Conservation (phyloP, 495 filamentous ascomycete species). For the Ascobolus immersus region DNA sequence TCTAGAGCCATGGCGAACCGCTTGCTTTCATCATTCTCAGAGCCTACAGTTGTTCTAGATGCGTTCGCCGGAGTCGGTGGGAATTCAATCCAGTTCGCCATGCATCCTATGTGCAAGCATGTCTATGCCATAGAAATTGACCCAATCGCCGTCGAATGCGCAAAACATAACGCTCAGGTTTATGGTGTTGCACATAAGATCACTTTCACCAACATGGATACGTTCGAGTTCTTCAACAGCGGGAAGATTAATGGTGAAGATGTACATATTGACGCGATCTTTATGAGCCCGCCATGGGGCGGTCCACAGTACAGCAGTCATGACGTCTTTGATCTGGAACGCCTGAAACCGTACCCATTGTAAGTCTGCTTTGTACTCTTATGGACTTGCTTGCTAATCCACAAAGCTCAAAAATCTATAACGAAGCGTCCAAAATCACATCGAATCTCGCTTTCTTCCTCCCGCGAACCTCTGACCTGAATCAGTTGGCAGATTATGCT, state of each 20-base stretch:
- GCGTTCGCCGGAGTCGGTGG: constrained; percentile 78
- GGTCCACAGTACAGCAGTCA: constrained; percentile 58
- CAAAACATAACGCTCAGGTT: constrained; percentile 70
- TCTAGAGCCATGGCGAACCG: constrained; percentile 49
- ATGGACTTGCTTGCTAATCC: not conserved
- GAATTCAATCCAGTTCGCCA: constrained; percentile 83
- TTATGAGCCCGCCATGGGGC: constrained; percentile 89
- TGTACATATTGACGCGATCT: constrained; percentile 36
- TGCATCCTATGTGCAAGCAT: constrained; percentile 44
- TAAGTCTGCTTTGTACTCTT: constrained; percentile 34
- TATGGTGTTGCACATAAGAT: constrained; percentile 65
- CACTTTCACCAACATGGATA: constrained; percentile 62
- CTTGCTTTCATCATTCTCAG: constrained; percentile 16
- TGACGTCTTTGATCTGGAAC: constrained; percentile 55
- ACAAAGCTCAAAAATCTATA: constrained; percentile 4
- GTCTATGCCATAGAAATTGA: constrained; percentile 78
- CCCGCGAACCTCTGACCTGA: constrained; percentile 66
- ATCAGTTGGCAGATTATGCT: constrained; percentile 38
- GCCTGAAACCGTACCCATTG: constrained; percentile 69
- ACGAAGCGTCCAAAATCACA: constrained; percentile 17
- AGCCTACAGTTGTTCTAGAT: constrained; percentile 34
- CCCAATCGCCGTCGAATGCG: constrained; percentile 49
- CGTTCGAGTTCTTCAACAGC: constrained; percentile 32
- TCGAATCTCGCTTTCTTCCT: constrained; percentile 46
- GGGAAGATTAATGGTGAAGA: constrained; percentile 15